Conservation (phyloP, 2,329 filamentous ascomycete genomes). For the Aspergillus quadrilineatus region DNA sequence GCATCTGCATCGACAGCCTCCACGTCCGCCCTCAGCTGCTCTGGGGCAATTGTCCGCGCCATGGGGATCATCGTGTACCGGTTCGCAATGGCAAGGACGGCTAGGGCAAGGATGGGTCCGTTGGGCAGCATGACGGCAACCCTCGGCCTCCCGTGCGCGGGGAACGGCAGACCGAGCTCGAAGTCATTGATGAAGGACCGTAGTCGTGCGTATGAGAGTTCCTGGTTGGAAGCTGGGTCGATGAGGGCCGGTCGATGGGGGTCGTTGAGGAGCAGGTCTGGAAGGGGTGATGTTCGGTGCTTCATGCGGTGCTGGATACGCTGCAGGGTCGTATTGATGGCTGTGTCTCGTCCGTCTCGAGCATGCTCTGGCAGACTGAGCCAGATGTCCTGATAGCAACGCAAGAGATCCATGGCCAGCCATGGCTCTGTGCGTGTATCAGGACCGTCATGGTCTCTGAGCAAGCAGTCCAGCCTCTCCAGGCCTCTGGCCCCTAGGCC, state of each 20-base stretch:
- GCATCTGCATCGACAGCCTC: conserved; percentile 48
- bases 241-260: conserved; percentile 1
- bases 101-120: conserved; percentile 53
- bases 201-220: conserved; percentile 4
- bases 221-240: neutral
- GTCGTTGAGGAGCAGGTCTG: neutral
- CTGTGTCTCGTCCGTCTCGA: neutral
- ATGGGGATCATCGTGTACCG: conserved; percentile 56
- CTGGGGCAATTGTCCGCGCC: conserved; percentile 49
- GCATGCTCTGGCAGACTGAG: neutral
- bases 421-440: neutral
- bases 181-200: conserved; percentile 16
- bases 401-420: conserved; percentile 3
- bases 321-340: neutral
- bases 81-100: conserved; percentile 50
- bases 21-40: conserved; percentile 55
- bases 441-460: neutral
- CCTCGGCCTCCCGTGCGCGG: conserved; percentile 38
- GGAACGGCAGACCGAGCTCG: conserved; percentile 15
- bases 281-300: neutral
- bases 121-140: conserved; percentile 56
- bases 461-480: neutral
- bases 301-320: conserved; percentile 1
- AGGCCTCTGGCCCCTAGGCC: neutral
- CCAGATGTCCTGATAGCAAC: conserved; percentile 8